phyloP scores from a whole-genome alignment of 148 eudicot species.

The Agrostemma githago region DNA sequence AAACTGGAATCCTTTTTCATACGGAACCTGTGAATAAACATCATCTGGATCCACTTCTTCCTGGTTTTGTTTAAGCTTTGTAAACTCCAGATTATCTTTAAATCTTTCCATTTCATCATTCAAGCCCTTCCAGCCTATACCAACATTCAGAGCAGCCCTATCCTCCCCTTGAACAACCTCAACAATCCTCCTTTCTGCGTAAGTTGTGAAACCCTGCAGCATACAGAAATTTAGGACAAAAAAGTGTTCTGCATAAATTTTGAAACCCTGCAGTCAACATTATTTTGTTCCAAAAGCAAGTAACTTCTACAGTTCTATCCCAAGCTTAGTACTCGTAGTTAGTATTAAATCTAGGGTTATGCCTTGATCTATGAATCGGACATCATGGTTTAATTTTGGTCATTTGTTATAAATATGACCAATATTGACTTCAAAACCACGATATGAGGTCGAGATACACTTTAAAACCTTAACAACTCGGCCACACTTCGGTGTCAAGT shows the following conservation, averaged over 20 bases:
- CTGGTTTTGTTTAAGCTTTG: constrained; percentile 82
- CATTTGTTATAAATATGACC: background rate
- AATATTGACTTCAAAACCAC: background rate
- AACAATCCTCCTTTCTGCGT: constrained; percentile 94
- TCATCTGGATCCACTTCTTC: constrained; percentile 97
- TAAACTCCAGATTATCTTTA: constrained; percentile 83
- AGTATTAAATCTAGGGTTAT: background rate
- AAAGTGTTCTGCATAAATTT: too few relatives aligned
- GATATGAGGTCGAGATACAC: background rate
- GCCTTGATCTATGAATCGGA: background rate
- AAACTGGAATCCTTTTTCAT: constrained; percentile 99
- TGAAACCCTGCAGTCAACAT: background rate
- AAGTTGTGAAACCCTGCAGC: constrained; percentile 87
- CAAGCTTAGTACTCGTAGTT: background rate
- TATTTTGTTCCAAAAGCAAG: background rate
- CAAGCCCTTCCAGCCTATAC: constrained; percentile 95
- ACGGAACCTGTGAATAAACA: constrained; percentile 88
- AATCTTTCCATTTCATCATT: constrained; percentile 87
- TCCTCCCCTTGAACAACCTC: constrained; percentile 97
- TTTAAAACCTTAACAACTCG: background rate
- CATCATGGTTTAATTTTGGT: background rate
- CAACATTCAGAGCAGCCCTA: constrained; percentile 70
- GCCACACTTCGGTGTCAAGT: background rate
- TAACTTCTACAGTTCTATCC: background rate
- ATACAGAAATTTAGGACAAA: background rate